Percentiles rank a stretch among this genome's conserved stretches.
These are phyloP conservation scores for Nectriaceae sp. DNA, from an alignment of 2,329 filamentous ascomycete genomes.

Conservation along the genomic window DNA sequence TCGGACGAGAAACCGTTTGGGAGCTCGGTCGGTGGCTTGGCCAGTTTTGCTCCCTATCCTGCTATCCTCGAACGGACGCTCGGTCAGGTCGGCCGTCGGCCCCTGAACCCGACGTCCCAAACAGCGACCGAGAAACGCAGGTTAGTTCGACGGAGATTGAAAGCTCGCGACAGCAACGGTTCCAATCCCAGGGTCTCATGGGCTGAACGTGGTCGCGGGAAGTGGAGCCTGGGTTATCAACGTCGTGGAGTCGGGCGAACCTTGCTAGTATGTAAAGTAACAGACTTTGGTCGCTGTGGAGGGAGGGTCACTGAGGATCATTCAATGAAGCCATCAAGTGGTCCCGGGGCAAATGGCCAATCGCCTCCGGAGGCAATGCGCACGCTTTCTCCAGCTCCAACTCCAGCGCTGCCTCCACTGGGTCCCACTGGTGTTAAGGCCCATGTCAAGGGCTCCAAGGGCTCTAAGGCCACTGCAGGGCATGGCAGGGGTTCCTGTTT, in stretches of 20 bases:
- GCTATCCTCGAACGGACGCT: too few relatives aligned
- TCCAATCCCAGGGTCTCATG: slow-evolving; percentile 11
- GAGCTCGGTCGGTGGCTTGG: too few relatives aligned
- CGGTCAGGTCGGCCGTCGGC: too few relatives aligned
- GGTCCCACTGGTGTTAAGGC: too few relatives aligned
- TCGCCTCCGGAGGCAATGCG: slow-evolving; percentile 2
- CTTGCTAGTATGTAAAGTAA: background rate
- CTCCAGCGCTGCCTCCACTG: too few relatives aligned
- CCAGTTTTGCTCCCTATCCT: too few relatives aligned
- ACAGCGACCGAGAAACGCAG: slow-evolving; percentile 17
- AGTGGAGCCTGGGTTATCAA: slow-evolving; percentile 8
- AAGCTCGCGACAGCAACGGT: slow-evolving; percentile 1
- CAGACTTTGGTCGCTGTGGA: too few relatives aligned
- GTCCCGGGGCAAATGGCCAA: slow-evolving; percentile 6
- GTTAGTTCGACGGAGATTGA: slow-evolving; percentile 1
- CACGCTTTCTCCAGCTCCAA: slow-evolving; percentile 10
- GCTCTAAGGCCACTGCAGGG: too few relatives aligned
- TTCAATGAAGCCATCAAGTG: background rate
- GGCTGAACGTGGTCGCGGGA: slow-evolving; percentile 17
- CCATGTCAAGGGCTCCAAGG: too few relatives aligned
- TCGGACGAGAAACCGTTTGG: too few relatives aligned
- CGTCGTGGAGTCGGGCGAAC: background rate
- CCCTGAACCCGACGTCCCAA: slow-evolving; percentile 14
- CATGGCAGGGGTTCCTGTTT: too few relatives aligned
- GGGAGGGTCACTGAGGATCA: background rate